Evolutionary conservation across 169 alveolate genomes (phyloP).

Genomic region (Eimeria sp.): DNA sequence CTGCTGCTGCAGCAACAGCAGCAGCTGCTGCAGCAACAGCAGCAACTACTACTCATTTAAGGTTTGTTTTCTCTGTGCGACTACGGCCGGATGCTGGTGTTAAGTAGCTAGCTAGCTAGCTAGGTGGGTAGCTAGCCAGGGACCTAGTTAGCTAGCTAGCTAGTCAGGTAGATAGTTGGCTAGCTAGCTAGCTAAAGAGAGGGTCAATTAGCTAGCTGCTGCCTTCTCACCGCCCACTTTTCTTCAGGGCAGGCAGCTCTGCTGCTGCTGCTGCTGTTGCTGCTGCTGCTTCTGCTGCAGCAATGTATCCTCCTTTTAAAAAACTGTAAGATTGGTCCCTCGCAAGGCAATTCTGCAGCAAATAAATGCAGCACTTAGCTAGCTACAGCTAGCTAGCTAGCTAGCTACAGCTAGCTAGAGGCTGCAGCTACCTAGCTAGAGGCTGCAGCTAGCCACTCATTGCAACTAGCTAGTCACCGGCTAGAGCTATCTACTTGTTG

Average conservation of each 20-base stretch:
- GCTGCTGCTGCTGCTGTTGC: too few species aligned
- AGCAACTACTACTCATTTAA: background rate
- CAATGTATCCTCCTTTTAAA: too few species aligned
- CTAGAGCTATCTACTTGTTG: background rate
- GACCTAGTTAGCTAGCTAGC: too few species aligned
- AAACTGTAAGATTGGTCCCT: too few species aligned
- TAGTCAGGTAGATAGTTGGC: too few species aligned
- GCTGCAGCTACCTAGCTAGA: constrained; percentile 33
- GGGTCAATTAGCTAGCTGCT: background rate
- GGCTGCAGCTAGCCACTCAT: constrained; percentile 8
- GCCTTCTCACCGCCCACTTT: background rate
- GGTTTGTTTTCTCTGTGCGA: background rate
- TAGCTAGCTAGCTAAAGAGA: too few species aligned
- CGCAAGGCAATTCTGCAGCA: background rate
- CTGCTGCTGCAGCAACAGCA: background rate
- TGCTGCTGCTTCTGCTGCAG: too few species aligned
- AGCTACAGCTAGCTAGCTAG: constrained; percentile 22
- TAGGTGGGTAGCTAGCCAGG: too few species aligned
- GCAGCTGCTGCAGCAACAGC: background rate
- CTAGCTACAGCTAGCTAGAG: constrained; percentile 14
- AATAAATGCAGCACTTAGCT: background rate
- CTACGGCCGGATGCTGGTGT: background rate
- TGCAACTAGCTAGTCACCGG: background rate
- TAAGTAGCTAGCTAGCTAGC: background rate
- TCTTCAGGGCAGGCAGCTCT: background rate